Conservation (phyloP, 2,329 filamentous ascomycete genomes). For the Claviceps purpurea region DNA sequence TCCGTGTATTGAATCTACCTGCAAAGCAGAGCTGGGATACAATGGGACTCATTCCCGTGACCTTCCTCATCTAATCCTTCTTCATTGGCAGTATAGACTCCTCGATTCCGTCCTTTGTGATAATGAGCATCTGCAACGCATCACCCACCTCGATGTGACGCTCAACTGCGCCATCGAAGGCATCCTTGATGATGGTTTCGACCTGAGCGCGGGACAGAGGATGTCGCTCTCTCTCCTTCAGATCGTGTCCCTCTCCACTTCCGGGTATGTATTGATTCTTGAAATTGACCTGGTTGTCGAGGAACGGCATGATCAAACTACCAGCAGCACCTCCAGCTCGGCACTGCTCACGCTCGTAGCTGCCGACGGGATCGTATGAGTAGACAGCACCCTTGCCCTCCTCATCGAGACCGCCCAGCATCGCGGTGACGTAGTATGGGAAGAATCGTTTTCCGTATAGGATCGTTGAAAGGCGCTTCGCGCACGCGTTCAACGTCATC, state of each 20-base stretch:
- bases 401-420: conserved; percentile 87
- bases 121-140: conserved; percentile 86
- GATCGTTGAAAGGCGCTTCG: conserved; percentile 87
- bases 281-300: conserved; percentile 99
- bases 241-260: conserved; percentile 68
- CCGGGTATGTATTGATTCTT: conserved; percentile 95
- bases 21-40: conserved; percentile 4
- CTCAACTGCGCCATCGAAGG: conserved; percentile 95
- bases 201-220: conserved; percentile 62
- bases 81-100: conserved; percentile 78
- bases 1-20: conserved; percentile 2
- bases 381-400: conserved; percentile 89
- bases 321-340: conserved; percentile 84
- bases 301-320: conserved; percentile 94
- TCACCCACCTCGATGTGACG: conserved; percentile 98
- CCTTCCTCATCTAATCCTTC: conserved; percentile 52
- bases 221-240: conserved; percentile 57
- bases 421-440: conserved; percentile 94
- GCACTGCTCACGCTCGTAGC: conserved; percentile 94
- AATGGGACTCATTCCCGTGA: background rate
- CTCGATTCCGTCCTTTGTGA: conserved; percentile 77
- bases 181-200: conserved; percentile 84
- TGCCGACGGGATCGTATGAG: conserved; percentile 94
- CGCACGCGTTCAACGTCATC: conserved; percentile 88
- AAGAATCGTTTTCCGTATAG: conserved; percentile 98